phyloP scores from a whole-genome alignment of 768 basidiomycete species.

The Rickenella mellea region DNA sequence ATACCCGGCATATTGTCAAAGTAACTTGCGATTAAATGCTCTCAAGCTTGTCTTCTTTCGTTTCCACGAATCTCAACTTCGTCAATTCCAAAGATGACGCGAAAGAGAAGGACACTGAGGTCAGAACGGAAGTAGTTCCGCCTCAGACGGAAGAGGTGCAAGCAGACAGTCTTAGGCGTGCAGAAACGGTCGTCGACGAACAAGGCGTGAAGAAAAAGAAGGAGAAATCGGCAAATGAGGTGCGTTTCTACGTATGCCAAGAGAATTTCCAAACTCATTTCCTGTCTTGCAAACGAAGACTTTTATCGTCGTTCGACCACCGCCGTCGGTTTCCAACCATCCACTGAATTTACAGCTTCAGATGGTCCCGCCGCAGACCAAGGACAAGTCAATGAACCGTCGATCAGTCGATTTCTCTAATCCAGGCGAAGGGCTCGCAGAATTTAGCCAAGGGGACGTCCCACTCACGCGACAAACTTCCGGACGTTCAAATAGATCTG shows the following conservation, averaged over 20 bases:
- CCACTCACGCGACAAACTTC: conserved; percentile 31
- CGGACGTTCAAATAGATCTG: conserved; percentile 39
- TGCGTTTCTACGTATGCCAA: conserved; percentile 14
- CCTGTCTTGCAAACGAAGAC: conserved; percentile 37
- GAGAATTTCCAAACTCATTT: background rate
- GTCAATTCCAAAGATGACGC: too few relatives aligned
- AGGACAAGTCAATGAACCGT: conserved; percentile 25
- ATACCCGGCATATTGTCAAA: too few relatives aligned
- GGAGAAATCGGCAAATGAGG: conserved; percentile 41
- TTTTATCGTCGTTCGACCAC: conserved; percentile 87
- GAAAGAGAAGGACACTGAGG: conserved; percentile 20
- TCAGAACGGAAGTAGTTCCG: conserved; percentile 7
- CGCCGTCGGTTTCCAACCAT: conserved; percentile 76
- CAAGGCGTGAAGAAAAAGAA: conserved; percentile 33
- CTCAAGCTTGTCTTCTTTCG: too few relatives aligned
- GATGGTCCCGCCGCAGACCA: conserved; percentile 64
- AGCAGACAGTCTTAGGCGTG: too few relatives aligned
- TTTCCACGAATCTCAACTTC: too few relatives aligned
- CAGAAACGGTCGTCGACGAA: conserved; percentile 15
- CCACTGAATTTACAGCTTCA: conserved; percentile 89
- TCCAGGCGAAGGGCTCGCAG: conserved; percentile 16
- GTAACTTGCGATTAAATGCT: too few relatives aligned
- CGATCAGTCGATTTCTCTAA: conserved; percentile 34
- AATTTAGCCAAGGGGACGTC: conserved; percentile 15
- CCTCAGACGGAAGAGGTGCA: conserved; percentile 3